A percentile compares a stretch with the other conserved stretches of the same genome.
Evolutionary conservation across 352 stramenopile species (phyloP).

Genomic region (Globisporangium cederbergense): DNA sequence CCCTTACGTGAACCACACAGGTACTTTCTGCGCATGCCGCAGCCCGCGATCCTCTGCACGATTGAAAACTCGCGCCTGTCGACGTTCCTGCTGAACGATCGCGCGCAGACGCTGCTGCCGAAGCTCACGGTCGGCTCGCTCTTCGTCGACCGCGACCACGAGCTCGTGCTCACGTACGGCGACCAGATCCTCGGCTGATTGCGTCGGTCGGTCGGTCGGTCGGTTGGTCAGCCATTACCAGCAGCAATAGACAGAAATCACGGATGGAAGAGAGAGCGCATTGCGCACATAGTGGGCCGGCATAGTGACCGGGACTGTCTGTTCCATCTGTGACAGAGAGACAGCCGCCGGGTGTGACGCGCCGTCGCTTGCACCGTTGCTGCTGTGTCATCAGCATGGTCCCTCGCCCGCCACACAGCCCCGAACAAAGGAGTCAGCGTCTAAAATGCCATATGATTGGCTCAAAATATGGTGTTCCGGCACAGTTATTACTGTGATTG

Average conservation of each 20-base stretch:
- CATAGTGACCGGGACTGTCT: neutral
- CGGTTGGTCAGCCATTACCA: too few relatives aligned
- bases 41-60: slow-evolving; percentile 58
- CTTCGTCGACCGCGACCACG: slow-evolving; percentile 62
- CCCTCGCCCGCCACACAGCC: neutral
- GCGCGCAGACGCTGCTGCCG: slow-evolving; percentile 49
- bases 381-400: neutral
- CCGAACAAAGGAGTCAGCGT: neutral
- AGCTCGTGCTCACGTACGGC: slow-evolving; percentile 72
- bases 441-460: slow-evolving; percentile 13
- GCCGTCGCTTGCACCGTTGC: neutral
- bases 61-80: slow-evolving; percentile 40
- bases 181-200: slow-evolving; percentile 46
- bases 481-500: neutral
- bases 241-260: neutral
- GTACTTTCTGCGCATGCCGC: slow-evolving; percentile 62
- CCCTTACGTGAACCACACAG: slow-evolving; percentile 14
- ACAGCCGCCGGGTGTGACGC: neutral
- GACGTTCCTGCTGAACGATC: slow-evolving; percentile 65
- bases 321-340: neutral
- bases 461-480: slow-evolving; percentile 3
- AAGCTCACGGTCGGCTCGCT: slow-evolving; percentile 58
- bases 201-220: too few relatives aligned
- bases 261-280: neutral
- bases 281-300: neutral